Base-by-base conservation (phyloP, 2,329 filamentous ascomycete genomes). In the Falciphora oryzae region DNA sequence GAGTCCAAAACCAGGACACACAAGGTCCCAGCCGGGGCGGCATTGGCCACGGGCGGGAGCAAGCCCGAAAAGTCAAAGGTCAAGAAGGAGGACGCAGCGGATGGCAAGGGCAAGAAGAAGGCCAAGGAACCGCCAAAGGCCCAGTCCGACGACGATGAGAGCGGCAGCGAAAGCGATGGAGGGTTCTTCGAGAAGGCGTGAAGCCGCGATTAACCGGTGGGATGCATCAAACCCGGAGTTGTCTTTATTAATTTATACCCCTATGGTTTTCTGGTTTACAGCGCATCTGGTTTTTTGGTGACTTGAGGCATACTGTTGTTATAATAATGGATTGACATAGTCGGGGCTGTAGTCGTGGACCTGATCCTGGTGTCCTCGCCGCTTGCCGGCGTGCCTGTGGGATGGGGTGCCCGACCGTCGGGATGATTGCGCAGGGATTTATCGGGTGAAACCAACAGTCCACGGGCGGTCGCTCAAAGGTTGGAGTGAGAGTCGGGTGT, bases 131-230 rank as follows among this genome's bases (percentile, higher is more conserved):
- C 6, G 35, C 27, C 57, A 16, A 22, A 53, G 50, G 35, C 27
- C 1, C 32, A 63, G 16, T 59, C 35, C 11, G 65, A 65, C 50
- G 50, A 53, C 1, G 56, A 63, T 10, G 67, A 66, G 57, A 65
- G 64, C 62, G 66, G 66, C 4, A 29, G 76, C 25, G 80, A 79
- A 28, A 78, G 81, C 65, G 83, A 82, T 22, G 85, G 83, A n/a
- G 64, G 61, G n/a, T 65, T 65, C 61, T 65, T 65, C 60, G 61
- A 65, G 28, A 56, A 28, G 32, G 62, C 35, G 18, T 63, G 53
- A 63, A 11, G 18, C 18, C 16, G 2, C 1, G 31, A 16, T 25
- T 10, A 29, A 29, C 14, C 27, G 28, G 6, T 22, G 27, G 58
- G n/a, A 58, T 18, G 57, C 27, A 58, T 58, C 2, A 31, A 58